Evolutionary conservation across 441 rosid genomes (phyloP).

Genomic region (Viola pubescens): DNA sequence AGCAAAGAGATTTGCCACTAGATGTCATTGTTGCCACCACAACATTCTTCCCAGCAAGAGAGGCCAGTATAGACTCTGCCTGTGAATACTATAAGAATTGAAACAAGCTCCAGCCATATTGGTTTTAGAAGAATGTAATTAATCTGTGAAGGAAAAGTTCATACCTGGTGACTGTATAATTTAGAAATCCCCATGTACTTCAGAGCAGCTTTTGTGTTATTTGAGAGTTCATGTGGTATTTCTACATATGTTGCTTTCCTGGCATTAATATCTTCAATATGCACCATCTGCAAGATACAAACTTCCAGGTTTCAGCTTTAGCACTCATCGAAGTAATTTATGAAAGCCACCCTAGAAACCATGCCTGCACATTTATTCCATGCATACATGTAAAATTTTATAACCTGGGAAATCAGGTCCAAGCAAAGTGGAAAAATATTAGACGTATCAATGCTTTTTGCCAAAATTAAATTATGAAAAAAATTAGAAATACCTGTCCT

Average conservation of each 20-base stretch:
- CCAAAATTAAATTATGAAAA: not conserved
- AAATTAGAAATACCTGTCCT: conserved; percentile 56
- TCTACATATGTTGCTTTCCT: conserved; percentile 52
- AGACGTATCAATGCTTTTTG: conserved; percentile 5
- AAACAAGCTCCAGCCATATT: conserved; percentile 15
- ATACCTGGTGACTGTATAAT: conserved; percentile 88
- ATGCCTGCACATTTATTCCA: conserved; percentile 1
- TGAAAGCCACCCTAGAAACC: conserved; percentile 9
- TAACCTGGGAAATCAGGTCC: conserved; percentile 11
- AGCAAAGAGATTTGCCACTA: conserved; percentile 98
- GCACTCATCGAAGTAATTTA: conserved; percentile 15
- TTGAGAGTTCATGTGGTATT: conserved; percentile 59
- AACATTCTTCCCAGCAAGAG: conserved; percentile 74
- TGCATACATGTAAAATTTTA: conserved; percentile 1
- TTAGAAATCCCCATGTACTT: conserved; percentile 56
- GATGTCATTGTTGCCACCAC: conserved; percentile 94
- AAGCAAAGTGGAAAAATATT: conserved; percentile 2
- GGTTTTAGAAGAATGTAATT: conserved; percentile 1
- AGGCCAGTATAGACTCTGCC: conserved; percentile 77
- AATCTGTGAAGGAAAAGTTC: conserved; percentile 12
- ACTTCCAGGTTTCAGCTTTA: conserved; percentile 20
- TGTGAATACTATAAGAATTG: conserved; percentile 24
- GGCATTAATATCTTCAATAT: conserved; percentile 56
- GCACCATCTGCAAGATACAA: conserved; percentile 60
- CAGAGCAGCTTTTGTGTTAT: conserved; percentile 53